Evolutionary conservation across 2,329 filamentous ascomycete species (phyloP), one percentile per base, ranked within the genome.

Genomic region (Colletotrichum higginsianum): DNA sequence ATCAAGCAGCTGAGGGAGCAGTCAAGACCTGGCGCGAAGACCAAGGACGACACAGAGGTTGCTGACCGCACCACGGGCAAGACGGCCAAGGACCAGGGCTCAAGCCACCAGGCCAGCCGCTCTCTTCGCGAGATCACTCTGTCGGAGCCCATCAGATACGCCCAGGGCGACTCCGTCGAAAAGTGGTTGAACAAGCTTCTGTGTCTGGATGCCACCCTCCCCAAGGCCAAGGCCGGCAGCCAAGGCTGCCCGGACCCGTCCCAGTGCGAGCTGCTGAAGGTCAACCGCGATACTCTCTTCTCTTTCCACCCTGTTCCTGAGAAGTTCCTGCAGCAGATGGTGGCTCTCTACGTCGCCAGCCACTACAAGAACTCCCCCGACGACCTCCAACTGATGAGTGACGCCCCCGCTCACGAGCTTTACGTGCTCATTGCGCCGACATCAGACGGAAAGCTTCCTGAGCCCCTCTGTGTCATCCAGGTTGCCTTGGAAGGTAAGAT

Each of bases 291-390:
- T 83, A 98, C 96, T 11, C 89, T 99, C 16, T 99, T 99, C 85
- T 98, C 96, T 15, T 99, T 97, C 86, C 96, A 99, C 78, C 94
- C 95, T 3, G 94, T 98, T 23, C 97, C 96, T 2, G 96, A 99
- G 81, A 96, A 95, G 79, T 98, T 99, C 84, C 84, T 99, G 66
- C 96, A 99, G 80, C 95, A 98, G 77, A 98, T 99, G 94, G 96
- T 99, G 83, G 95, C 95, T 0, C 89, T 99, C 2, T 99, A 98
- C 77, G 97, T 99, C 38, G 95, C 96, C 38, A 97, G 94, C 64
- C 95, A 98, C 82, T 98, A 99, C 87, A 98, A 98, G 83, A 99
- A 99, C 83, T 94, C 95, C 0, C 96, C 96, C 0, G 97, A 99
- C 77, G 96, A 99, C 78, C 88, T 99, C n/a, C 96, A 98, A 81